Conservation (phyloP, 306 rosid genomes). For the Lathyrus oleraceus region DNA sequence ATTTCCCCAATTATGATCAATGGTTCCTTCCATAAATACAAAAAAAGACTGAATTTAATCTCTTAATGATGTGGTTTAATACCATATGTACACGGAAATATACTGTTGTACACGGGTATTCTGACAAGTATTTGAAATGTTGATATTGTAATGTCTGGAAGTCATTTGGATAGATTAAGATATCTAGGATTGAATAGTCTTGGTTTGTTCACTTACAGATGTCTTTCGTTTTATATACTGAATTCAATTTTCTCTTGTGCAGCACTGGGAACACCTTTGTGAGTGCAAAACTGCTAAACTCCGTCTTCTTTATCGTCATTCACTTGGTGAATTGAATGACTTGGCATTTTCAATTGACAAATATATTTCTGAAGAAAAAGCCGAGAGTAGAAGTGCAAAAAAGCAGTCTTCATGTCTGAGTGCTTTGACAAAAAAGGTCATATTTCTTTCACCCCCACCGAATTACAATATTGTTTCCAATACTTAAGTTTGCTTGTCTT, state of each 20-base stretch:
- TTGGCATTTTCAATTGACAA: slow-evolving; percentile 61
- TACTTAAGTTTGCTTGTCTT: slow-evolving; percentile 29
- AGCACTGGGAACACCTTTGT: slow-evolving; percentile 94
- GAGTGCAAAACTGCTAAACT: slow-evolving; percentile 79
- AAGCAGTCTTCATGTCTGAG: slow-evolving; percentile 52
- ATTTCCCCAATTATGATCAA: slow-evolving; percentile 7
- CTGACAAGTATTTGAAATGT: slow-evolving; percentile 10
- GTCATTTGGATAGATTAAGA: slow-evolving; percentile 21
- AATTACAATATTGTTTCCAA: slow-evolving; percentile 14
- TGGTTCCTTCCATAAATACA: neutral
- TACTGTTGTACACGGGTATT: neutral
- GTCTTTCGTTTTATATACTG: slow-evolving; percentile 31
- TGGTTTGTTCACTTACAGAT: neutral
- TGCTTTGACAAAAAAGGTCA: slow-evolving; percentile 77
- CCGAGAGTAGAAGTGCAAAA: slow-evolving; percentile 47
- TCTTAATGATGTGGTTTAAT: neutral
- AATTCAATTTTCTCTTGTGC: slow-evolving; percentile 42
- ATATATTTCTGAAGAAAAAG: slow-evolving; percentile 53
- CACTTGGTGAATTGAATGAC: slow-evolving; percentile 79
- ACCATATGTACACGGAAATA: neutral
- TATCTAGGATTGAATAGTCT: slow-evolving; percentile 19
- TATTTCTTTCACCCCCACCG: neutral
- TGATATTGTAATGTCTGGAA: slow-evolving; percentile 19
- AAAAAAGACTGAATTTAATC: neutral
- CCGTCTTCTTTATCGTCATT: slow-evolving; percentile 78